Conservation (phyloP, 768 basidiomycete species). For the Phaeotremella fagi region DNA sequence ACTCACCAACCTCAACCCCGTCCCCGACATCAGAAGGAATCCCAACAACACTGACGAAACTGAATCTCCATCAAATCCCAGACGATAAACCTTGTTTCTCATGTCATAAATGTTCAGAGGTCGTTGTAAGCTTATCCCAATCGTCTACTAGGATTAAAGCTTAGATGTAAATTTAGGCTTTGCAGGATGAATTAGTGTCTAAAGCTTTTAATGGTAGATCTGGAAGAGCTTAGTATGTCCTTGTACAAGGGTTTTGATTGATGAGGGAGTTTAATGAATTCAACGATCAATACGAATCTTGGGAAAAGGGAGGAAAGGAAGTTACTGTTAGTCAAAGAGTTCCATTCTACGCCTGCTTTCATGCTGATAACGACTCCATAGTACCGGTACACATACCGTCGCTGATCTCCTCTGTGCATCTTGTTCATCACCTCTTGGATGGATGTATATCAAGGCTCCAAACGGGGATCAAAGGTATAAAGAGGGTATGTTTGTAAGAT, state of each 20-base stretch:
- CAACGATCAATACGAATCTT: constrained; percentile 46
- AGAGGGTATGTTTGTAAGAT: constrained; percentile 39
- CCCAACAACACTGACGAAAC: neutral
- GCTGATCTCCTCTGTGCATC: constrained; percentile 41
- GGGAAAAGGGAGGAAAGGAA: constrained; percentile 42
- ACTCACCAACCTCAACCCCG: neutral
- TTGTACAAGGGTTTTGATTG: neutral
- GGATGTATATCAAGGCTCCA: constrained; percentile 46
- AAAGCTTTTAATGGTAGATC: constrained; percentile 45
- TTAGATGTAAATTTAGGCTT: constrained; percentile 10
- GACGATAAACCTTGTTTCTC: constrained; percentile 30
- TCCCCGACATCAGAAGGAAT: neutral
- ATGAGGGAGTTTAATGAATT: constrained; percentile 36
- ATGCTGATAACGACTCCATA: constrained; percentile 4
- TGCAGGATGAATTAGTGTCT: constrained; percentile 47
- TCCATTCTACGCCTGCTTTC: neutral
- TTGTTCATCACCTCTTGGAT: constrained; percentile 38
- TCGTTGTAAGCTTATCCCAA: constrained; percentile 10
- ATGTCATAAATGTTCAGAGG: constrained; percentile 29
- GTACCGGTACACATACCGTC: constrained; percentile 47
- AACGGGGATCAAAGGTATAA: constrained; percentile 47
- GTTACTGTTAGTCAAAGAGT: constrained; percentile 29
- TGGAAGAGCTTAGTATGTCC: constrained; percentile 44
- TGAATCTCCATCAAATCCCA: constrained; percentile 26
- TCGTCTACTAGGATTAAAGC: neutral